A percentile compares a stretch with the other conserved stretches of the same genome.
Conservation (phyloP, 139 green algal genomes). For the Gonium pectorale region DNA sequence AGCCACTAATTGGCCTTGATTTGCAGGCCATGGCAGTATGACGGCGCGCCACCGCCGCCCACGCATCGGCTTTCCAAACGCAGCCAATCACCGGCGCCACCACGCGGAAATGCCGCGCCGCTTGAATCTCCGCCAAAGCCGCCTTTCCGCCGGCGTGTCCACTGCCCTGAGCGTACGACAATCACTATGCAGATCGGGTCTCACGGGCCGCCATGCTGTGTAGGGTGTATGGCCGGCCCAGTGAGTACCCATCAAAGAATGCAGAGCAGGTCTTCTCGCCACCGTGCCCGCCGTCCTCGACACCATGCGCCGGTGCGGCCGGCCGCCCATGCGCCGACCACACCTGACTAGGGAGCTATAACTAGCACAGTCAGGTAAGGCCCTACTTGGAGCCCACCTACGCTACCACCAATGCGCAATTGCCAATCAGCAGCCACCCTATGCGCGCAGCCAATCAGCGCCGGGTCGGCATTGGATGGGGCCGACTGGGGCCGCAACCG, state of each 20-base stretch:
- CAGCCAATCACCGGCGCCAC: no score
- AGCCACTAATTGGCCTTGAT: no score
- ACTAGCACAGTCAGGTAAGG: background rate
- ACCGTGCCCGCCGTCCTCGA: background rate
- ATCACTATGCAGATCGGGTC: background rate
- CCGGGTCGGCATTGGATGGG: background rate
- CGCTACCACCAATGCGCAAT: background rate
- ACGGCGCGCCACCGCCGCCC: no score
- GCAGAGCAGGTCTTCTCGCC: background rate
- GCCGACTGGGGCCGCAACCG: background rate
- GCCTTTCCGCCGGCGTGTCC: no score
- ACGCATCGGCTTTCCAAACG: no score
- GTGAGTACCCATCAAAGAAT: slow-evolving; percentile 33
- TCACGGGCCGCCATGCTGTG: slow-evolving; percentile 24
- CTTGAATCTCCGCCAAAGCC: no score
- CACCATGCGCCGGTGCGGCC: no score
- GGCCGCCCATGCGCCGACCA: no score
- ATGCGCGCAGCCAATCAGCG: background rate
- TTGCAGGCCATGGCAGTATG: no score
- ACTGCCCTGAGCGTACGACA: no score
- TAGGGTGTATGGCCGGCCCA: slow-evolving; percentile 25
- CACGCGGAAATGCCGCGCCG: no score
- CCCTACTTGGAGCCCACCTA: background rate
- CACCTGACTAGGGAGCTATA: slow-evolving; percentile 3
- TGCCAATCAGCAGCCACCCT: background rate